Base-by-base conservation (phyloP, 2,329 filamentous ascomycete genomes). In the Colletotrichum chlorophyti region DNA sequence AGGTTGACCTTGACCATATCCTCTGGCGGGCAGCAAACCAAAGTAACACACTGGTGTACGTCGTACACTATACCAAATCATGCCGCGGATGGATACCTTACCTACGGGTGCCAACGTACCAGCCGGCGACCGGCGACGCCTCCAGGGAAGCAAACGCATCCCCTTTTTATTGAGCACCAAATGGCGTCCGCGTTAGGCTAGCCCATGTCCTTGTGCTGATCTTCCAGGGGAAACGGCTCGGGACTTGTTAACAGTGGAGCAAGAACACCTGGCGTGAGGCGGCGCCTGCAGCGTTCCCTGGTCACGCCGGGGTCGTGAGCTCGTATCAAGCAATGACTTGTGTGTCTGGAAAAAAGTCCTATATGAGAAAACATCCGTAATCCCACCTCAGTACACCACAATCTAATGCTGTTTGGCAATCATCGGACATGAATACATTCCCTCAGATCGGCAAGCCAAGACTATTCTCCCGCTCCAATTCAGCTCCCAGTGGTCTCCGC, bases 201-300 rank as follows among this genome's bases (percentile, higher is more conserved):
- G 40, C 37, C 31, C 43, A 19, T 40, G 54, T 37, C 53, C 53
- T 21, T 29, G 51, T 49, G 55, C 31, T 38, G 51, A 59, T 59
- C 51, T 4, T 11, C 29, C 43, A 59, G 42, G 17, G 38, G 37
- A 42, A 38, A 26, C 17, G 27, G n/a, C 23, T 23, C 23, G 24
- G 37, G 11, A 21, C n/a, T 54, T 31, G 55, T 50, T 38, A 59
- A 59, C 43, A 42, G 55, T 26, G 50, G 54, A 42, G 49, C 48
- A 12, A 5, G n/a, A 14, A 34, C n/a, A n/a, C n/a, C n/a, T 10
- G 21, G 29, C n/a, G 8, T 12, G 31, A 19, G 43, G 55, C 40
- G 31, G 32, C 49, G 55, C 19, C 38, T 60, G 57, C 51, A 55
- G 38, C 52, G 43, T 15, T 45, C 57, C 51, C 57, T n/a, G 10